Base-by-base conservation (phyloP, 1,284 basidiomycete species). In the Leccinum huronense region DNA sequence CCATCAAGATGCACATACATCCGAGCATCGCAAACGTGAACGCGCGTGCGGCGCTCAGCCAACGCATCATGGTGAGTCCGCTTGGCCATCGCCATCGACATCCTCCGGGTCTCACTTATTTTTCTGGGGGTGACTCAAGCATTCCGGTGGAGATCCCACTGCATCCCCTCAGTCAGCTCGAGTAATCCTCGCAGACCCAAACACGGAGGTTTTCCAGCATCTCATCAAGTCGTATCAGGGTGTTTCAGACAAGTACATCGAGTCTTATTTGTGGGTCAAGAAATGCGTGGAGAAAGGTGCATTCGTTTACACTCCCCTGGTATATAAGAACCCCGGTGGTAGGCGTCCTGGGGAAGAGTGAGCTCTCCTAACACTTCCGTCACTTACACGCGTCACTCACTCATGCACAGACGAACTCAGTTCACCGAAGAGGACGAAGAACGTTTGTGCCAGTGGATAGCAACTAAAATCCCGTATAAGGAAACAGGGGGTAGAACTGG, bases 261-360 rank as follows among this genome's bases (percentile, higher is more conserved):
- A 93, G 67, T 88, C 88, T 14, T 86, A 88, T 70, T 76, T 89
- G 23, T 93, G 91, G 91, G 86, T 93, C 56, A 90, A 90, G 76
- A 87, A 87, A 69, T 92, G 89, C 66, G 84, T 91, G 48, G 88
- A 90, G 68, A 86, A 81, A 66, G 84, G 86, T 1, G 71, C 80
- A 9, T 78, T 90, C 19, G 74, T 82, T 48, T 91, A 85, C 67
- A 91, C 89, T 1, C 89, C 89, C 1, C 77, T 89, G 34, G 84
- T 90, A 1, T 91, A 90, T 74, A 91, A 90, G 76, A 91, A 93
- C 68, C 88, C 89, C 11, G 90, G 91, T 30, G 91, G 91, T 3
- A 79, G 90, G 65, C 83, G 89, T 51, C 83, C 90, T 36, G 90
- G 90, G 51, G 90, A 91, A 81, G 90, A 91, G 91, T 91, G 68